These are phyloP conservation scores for Candida albicans DNA, from an alignment of 1,139 yeast genomes.

Conservation along the genomic window DNA sequence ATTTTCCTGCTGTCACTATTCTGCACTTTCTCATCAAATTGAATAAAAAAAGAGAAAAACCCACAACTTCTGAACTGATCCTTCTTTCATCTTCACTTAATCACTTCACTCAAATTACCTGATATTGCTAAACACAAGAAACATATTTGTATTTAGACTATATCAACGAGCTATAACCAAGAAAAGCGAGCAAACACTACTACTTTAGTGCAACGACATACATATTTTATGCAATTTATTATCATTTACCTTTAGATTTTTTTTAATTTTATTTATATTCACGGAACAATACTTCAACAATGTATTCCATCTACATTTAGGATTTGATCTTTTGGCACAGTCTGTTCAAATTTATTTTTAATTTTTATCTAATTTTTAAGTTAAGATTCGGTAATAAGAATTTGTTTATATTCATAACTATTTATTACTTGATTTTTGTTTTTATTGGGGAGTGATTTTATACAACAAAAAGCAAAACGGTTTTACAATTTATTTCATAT, in stretches of 20 bases:
- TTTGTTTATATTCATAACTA: not conserved
- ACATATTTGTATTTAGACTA: no score
- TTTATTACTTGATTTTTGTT: not conserved
- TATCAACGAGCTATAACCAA: not conserved
- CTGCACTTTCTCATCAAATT: not conserved
- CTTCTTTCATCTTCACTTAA: not conserved
- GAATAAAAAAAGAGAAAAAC: not conserved
- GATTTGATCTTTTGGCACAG: not conserved
- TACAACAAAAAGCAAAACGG: no score
- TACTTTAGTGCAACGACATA: not conserved
- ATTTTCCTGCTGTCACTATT: not conserved
- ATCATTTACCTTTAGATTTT: slow-evolving; percentile 4
- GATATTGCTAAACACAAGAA: no score
- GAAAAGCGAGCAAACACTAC: not conserved
- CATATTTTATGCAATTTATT: slow-evolving; percentile 5
- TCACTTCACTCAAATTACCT: no score
- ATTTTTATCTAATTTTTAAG: not conserved
- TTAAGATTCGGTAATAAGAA: not conserved
- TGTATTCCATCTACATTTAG: slow-evolving; percentile 7
- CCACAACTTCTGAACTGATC: not conserved
- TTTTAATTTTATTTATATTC: not conserved
- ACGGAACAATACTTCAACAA: not conserved
- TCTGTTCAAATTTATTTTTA: not conserved
- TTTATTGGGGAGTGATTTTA: not conserved
- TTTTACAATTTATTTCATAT: not conserved